These are phyloP conservation scores for Hygrophorus pudorinus DNA, from an alignment of 768 basidiomycete species.

Conservation along the genomic window DNA sequence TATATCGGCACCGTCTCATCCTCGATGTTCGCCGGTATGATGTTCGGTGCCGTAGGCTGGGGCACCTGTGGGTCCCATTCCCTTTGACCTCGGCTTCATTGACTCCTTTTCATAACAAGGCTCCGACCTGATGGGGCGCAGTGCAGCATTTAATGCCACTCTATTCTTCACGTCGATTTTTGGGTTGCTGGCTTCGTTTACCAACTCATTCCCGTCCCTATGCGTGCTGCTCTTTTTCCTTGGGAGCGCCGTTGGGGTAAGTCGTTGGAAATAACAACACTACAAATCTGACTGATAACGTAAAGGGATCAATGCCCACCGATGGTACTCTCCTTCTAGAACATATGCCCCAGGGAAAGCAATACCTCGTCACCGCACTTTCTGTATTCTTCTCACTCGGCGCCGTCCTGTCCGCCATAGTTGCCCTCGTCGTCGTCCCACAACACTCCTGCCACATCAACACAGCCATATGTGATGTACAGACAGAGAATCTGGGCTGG, in stretches of 20 bases:
- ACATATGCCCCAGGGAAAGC: constrained; percentile 86
- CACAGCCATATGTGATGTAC: constrained; percentile 50
- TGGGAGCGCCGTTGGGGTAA: constrained; percentile 88
- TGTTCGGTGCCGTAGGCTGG: constrained; percentile 89
- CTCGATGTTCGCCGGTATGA: constrained; percentile 94
- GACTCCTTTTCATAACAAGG: constrained; percentile 23
- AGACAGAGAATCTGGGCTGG: constrained; percentile 77
- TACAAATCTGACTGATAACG: not conserved
- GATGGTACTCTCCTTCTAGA: constrained; percentile 90
- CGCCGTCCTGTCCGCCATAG: constrained; percentile 73
- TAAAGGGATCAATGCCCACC: constrained; percentile 89
- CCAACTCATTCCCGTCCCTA: constrained; percentile 55
- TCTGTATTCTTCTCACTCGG: constrained; percentile 96
- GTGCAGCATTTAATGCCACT: constrained; percentile 85
- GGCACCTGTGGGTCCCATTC: constrained; percentile 56
- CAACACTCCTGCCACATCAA: constrained; percentile 50
- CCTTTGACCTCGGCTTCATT: not conserved
- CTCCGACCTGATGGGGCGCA: constrained; percentile 85
- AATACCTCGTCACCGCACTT: constrained; percentile 84
- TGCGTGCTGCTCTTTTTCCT: constrained; percentile 78
- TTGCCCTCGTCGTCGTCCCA: constrained; percentile 76
- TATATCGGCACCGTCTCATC: constrained; percentile 79
- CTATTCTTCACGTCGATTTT: constrained; percentile 87
- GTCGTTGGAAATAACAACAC: constrained; percentile 15
- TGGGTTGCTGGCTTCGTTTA: constrained; percentile 69